A percentile compares a stretch with the other conserved stretches of the same genome.
phyloP scores from a whole-genome alignment of 495 filamentous ascomycete species.

The Talaromyces adpressus region DNA sequence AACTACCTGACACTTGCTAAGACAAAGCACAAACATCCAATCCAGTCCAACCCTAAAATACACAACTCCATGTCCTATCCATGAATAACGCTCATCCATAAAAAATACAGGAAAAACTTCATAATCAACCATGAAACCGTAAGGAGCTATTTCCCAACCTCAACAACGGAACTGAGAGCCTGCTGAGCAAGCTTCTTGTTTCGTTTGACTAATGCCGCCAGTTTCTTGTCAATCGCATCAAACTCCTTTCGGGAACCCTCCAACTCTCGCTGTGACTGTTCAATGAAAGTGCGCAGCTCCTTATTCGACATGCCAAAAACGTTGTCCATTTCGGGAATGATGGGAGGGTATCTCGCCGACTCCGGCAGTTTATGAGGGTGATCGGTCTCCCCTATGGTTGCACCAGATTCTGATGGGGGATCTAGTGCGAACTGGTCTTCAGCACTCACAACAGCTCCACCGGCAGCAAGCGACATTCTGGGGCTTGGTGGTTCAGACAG shows the following conservation, averaged over 20 bases:
- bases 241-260: constrained; percentile 37
- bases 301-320: constrained; percentile 36
- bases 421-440: constrained; percentile 3
- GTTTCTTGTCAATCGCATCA: constrained; percentile 38
- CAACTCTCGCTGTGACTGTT: constrained; percentile 34
- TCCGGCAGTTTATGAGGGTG: constrained; percentile 27
- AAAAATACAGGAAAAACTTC: neutral
- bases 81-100: neutral
- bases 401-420: constrained; percentile 10
- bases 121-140: neutral
- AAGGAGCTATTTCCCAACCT: constrained; percentile 10
- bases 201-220: constrained; percentile 39
- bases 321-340: constrained; percentile 29
- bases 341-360: neutral
- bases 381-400: constrained; percentile 39
- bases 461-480: constrained; percentile 11
- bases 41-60: neutral
- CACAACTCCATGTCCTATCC: neutral
- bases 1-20: neutral
- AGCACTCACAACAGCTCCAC: constrained; percentile 9
- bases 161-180: constrained; percentile 19
- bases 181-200: constrained; percentile 43
- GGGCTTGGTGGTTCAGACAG: constrained; percentile 25
- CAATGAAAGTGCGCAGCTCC: constrained; percentile 30
- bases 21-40: neutral